These are phyloP conservation scores for Tricladium varicosporioides DNA, from an alignment of 2,329 filamentous ascomycete genomes.

Conservation along the genomic window DNA sequence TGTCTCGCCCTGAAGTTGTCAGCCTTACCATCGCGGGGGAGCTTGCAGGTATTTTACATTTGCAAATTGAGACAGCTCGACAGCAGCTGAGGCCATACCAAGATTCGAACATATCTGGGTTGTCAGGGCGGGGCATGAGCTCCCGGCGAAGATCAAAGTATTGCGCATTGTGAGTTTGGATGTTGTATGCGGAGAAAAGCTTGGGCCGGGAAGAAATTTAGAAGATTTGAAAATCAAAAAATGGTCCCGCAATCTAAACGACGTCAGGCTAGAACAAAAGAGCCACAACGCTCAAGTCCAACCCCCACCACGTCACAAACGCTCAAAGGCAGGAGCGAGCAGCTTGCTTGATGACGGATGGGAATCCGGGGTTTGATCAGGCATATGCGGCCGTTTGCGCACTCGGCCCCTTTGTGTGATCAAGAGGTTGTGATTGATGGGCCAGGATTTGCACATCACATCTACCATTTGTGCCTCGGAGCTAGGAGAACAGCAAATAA, in stretches of 20 bases:
- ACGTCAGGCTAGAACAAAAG: background rate
- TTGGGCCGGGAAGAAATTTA: constrained; percentile 2
- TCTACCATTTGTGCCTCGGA: constrained; percentile 57
- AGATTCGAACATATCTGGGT: constrained; percentile 66
- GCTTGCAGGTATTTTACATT: constrained; percentile 51
- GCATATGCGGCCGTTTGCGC: constrained; percentile 52
- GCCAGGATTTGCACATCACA: constrained; percentile 72
- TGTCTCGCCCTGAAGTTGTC: constrained; percentile 58
- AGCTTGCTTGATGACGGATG: constrained; percentile 39
- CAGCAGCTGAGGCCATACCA: constrained; percentile 62
- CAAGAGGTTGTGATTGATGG: constrained; percentile 66
- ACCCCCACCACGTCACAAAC: constrained; percentile 5
- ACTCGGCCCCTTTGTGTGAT: constrained; percentile 40
- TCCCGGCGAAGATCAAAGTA: constrained; percentile 66
- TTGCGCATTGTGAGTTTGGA: constrained; percentile 51
- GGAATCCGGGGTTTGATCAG: constrained; percentile 57
- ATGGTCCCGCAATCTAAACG: background rate
- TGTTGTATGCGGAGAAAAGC: constrained; percentile 14
- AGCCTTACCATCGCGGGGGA: constrained; percentile 27
- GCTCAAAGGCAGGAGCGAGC: background rate
- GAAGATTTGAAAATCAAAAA: constrained; percentile 5
- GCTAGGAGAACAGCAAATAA: constrained; percentile 39
- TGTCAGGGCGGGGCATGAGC: constrained; percentile 63
- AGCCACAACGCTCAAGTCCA: background rate
- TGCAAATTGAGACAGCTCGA: constrained; percentile 68